These are phyloP conservation scores for Hordeum pubiflorum DNA, from an alignment of 202 grass and related monocot genomes.

Conservation along the genomic window DNA sequence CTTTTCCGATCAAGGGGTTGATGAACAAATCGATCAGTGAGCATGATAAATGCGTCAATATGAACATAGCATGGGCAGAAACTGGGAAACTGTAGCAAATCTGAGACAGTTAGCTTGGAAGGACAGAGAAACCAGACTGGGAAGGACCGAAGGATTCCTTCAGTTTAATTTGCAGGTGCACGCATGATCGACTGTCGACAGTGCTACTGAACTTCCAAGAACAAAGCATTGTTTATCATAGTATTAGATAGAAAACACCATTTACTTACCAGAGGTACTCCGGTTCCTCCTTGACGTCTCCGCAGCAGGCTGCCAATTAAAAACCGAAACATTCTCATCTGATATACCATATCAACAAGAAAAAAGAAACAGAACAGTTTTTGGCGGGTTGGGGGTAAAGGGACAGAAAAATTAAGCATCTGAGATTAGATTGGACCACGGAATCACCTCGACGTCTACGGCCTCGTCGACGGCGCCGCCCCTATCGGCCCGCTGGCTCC, in stretches of 20 bases:
- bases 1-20: background rate
- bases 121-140: too few relatives aligned
- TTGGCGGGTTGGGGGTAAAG: background rate
- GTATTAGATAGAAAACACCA: background rate
- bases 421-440: background rate
- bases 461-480: background rate
- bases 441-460: constrained; percentile 43
- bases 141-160: background rate
- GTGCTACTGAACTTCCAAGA: background rate
- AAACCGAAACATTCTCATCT: background rate
- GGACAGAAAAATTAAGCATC: background rate
- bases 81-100: background rate
- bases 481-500: constrained; percentile 39
- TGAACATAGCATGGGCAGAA: background rate
- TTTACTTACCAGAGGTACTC: constrained; percentile 44
- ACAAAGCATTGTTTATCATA: background rate
- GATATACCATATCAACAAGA: background rate
- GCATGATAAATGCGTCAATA: background rate
- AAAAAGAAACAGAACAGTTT: background rate
- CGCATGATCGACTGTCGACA: background rate
- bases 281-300: constrained; percentile 45
- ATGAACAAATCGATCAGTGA: background rate
- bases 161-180: background rate
- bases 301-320: constrained; percentile 29
- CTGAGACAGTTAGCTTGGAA: background rate